Evolutionary conservation across 805 yeast species (phyloP).

Genomic region (Yamadazyma ubonensis): DNA sequence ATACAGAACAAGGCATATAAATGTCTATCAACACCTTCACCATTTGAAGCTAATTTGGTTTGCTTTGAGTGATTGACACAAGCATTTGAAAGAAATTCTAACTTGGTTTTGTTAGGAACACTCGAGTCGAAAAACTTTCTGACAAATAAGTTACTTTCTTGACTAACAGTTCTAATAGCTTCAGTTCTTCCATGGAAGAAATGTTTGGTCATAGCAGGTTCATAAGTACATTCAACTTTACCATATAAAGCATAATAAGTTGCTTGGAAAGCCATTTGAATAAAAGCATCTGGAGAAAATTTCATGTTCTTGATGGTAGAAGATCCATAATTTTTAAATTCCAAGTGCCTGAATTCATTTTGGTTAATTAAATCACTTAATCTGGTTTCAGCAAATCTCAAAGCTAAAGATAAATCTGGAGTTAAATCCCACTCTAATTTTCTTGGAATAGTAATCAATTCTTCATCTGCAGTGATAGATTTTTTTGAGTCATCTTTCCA

Average conservation of each 20-base stretch:
- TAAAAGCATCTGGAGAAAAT: conserved; percentile 90
- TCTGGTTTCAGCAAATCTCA: conserved; percentile 89
- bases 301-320: conserved; percentile 79
- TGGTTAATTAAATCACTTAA: conserved; percentile 84
- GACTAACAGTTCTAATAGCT: conserved; percentile 81
- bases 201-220: conserved; percentile 92
- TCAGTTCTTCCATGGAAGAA: conserved; percentile 92
- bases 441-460: conserved; percentile 66
- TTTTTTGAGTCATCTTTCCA: conserved; percentile 44
- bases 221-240: conserved; percentile 89
- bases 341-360: conserved; percentile 80
- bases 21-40: conserved; percentile 92
- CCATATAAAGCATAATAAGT: conserved; percentile 92
- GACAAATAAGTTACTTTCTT: conserved; percentile 77
- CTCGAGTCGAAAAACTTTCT: conserved; percentile 76
- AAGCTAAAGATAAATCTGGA: conserved; percentile 68
- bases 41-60: conserved; percentile 67
- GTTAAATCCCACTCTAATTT: conserved; percentile 88
- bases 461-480: conserved; percentile 30
- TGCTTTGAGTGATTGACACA: conserved; percentile 67
- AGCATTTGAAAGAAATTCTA: conserved; percentile 61
- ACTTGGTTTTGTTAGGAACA: conserved; percentile 57
- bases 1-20: conserved; percentile 82
- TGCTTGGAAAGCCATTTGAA: conserved; percentile 91
- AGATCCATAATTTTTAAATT: conserved; percentile 72